Base-by-base conservation (phyloP, 495 filamentous ascomycete genomes). In the Penicillium paradoxum region DNA sequence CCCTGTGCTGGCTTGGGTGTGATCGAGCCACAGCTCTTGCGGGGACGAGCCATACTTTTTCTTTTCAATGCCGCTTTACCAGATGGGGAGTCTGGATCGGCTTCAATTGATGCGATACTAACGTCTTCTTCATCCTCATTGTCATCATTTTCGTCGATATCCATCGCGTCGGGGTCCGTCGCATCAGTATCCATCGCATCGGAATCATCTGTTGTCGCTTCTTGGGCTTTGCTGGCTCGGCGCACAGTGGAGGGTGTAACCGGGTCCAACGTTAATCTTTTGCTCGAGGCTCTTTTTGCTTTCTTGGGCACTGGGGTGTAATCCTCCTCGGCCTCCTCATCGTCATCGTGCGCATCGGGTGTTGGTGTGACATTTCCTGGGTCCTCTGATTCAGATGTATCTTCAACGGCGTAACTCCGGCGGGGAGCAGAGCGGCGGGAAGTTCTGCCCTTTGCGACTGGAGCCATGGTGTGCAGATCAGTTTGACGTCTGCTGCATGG, bases 371-470 rank as follows among this genome's bases (percentile, higher is more conserved):
- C 74, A 57, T 81, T 80, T 55, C 82, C 74, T 34, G 76, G 68
- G 49, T 79, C 71, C 40, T 84, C 79, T 10, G 87, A 87, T 27
- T 91, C 89, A 3, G 87, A 86, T 11, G 69, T 74, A 18, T 88
- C 88, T 45, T 95, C 90, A 49, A 91, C 72, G 25, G 91, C 77
- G 15, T 83, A 78, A 55, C 81, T 84, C 60, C 81, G 82, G 45
- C 87, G 79, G 24, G 87, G 65, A 24, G 87, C 85, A 22, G 82
- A 86, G 55, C 90, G 82, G 63, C 91, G 82, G 49, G 88, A 82
- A 19, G 89, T 83, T 63, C 91, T 76, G 58, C 82, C 80, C 55
- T 87, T 83, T 70, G 88, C 87, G 62, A 73, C 61, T 34, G 77
- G 71, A 53, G 81, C 70, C 82, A 85, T 85, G 59, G 64, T 65